These are phyloP conservation scores for Cymbopogon flexuosus DNA, from an alignment of 202 grass and related monocot species.

Conservation along the genomic window DNA sequence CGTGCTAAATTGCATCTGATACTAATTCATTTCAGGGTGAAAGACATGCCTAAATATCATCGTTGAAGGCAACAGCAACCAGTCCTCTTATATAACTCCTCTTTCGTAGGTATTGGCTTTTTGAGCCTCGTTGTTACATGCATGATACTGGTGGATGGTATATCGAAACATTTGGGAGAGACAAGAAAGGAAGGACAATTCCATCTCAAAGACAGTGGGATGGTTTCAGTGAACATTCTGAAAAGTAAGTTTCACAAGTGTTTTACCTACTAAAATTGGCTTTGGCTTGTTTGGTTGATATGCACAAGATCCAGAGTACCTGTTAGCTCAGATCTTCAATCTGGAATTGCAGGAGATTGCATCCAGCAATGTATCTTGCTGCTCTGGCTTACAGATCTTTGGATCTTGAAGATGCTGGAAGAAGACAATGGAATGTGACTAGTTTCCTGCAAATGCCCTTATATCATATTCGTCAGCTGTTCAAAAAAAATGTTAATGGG, in stretches of 20 bases:
- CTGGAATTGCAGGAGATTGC: slow-evolving; percentile 73
- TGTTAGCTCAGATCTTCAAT: slow-evolving; percentile 4
- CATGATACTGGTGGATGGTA: slow-evolving; percentile 98
- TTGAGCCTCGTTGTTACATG: slow-evolving; percentile 87
- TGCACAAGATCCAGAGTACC: not conserved
- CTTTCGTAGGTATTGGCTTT: slow-evolving; percentile 82
- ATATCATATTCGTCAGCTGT: slow-evolving; percentile 50
- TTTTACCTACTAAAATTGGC: not conserved
- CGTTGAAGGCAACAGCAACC: not conserved
- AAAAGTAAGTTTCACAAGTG: slow-evolving; percentile 58
- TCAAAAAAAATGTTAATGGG: slow-evolving; percentile 37
- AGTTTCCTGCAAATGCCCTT: slow-evolving; percentile 39
- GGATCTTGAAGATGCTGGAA: slow-evolving; percentile 74
- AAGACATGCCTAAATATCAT: not conserved
- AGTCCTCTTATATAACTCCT: slow-evolving; percentile 21
- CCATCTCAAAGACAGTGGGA: slow-evolving; percentile 80
- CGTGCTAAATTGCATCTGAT: not conserved
- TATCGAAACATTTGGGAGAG: slow-evolving; percentile 79
- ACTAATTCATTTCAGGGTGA: not conserved
- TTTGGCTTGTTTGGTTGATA: slow-evolving; percentile 22
- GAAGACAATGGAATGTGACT: slow-evolving; percentile 51
- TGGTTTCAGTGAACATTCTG: slow-evolving; percentile 51
- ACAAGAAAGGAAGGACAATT: slow-evolving; percentile 62
- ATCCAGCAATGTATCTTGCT: slow-evolving; percentile 85
- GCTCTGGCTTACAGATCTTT: slow-evolving; percentile 88